Evolutionary conservation across 495 filamentous ascomycete species (phyloP).

Genomic region (Aspergillus sclerotioniger): DNA sequence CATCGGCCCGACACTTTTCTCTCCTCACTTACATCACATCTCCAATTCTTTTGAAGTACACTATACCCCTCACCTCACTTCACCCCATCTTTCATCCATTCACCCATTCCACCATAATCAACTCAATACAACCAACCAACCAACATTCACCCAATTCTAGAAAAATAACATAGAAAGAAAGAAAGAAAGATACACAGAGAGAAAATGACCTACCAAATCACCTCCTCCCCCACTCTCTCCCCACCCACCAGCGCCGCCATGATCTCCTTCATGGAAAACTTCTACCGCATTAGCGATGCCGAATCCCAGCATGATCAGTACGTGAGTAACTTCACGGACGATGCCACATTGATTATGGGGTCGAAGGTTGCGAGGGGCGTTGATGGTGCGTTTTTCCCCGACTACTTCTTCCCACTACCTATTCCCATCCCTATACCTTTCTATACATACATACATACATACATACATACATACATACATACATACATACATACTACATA

Average conservation of each 20-base stretch:
- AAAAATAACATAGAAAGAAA: background rate
- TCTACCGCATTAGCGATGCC: conserved; percentile 59
- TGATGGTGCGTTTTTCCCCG: conserved; percentile 39
- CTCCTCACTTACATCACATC: conserved; percentile 7
- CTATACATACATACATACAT: too few species aligned
- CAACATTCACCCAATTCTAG: background rate
- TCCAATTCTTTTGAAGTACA: background rate
- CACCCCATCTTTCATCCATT: background rate
- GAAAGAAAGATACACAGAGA: conserved; percentile 1
- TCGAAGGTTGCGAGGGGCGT: conserved; percentile 48
- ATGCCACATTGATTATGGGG: conserved; percentile 58
- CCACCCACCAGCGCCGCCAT: conserved; percentile 34
- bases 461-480: too few species aligned
- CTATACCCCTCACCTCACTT: background rate
- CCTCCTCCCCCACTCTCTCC: conserved; percentile 30
- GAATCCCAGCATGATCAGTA: conserved; percentile 56
- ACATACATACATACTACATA: too few species aligned
- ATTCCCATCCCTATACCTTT: background rate
- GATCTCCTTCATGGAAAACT: conserved; percentile 51
- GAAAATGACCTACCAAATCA: conserved; percentile 42
- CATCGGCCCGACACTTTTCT: conserved; percentile 8
- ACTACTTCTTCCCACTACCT: conserved; percentile 1
- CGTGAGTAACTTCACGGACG: conserved; percentile 50
- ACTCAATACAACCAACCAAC: background rate
- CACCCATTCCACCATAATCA: background rate